Base-by-base conservation (phyloP, 208 protist species). In the Trypanosoma avium region DNA sequence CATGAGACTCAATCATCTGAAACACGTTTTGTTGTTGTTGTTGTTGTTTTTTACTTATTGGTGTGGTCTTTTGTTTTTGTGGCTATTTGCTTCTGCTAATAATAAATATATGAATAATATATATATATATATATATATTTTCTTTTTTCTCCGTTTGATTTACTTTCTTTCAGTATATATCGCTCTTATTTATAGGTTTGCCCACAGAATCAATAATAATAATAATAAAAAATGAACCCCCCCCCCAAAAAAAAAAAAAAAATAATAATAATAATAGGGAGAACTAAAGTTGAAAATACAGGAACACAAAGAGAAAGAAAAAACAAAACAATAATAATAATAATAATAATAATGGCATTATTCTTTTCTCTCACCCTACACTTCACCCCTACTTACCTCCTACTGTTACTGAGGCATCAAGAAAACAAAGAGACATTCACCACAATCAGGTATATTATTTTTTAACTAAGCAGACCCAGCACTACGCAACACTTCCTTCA, bases 1-100 rank as follows among this genome's bases (percentile, higher is more conserved):
- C 71, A 65, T 88, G 81, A 42, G 90, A 77, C 69, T 94, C 84
- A 68, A 94, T 91, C 88, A 94, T 94, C 33, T n/a, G 24, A 63
- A 26, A 49, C 17, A 24, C 24, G 21, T 38, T 53, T 26, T 26
- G 27, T 46, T 40, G 1, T 42, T 42, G 1, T 42, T 2, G 4
- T 42, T 42, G 1, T 42, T 42, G 36, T 42, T 35, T 52, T 52
- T 33, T 53, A 17, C 48, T 33, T 53, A 9, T 8, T 8, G 3
- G 48, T 8, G n/a, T n/a, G n/a, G n/a, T n/a, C n/a, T n/a, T n/a
- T n/a, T n/a, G n/a, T n/a, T n/a, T 17, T 30, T 33, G 26, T 53
- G 17, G 10, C 48, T 58, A 58, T 22, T 22, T 24, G n/a, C 24
- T 45, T 27, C 53, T 29, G 19, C 17, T 26, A 1, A 29, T 19